A percentile compares a stretch with the other conserved stretches of the same genome.
These are phyloP conservation scores for Paradendryphiella salina DNA, from an alignment of 2,329 filamentous ascomycete species.

Conservation along the genomic window DNA sequence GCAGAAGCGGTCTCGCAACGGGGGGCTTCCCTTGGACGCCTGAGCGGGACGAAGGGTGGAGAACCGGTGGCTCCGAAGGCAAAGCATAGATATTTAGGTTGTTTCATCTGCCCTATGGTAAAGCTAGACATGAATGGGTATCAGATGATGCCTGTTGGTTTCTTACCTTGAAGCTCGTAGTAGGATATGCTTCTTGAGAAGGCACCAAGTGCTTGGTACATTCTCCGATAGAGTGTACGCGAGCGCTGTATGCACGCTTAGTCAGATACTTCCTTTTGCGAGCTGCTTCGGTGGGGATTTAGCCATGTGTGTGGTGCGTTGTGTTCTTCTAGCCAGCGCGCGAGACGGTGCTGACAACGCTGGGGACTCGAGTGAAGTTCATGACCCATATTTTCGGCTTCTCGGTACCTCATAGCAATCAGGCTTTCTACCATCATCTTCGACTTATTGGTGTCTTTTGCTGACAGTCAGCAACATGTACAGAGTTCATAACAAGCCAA, in stretches of 20 bases:
- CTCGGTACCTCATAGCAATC: not conserved
- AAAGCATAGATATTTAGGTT: not conserved
- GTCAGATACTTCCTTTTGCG: not conserved
- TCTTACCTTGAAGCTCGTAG: not conserved
- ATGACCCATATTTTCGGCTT: not conserved
- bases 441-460: not conserved
- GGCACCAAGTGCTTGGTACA: not conserved
- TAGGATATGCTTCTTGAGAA: not conserved
- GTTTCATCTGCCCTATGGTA: not conserved
- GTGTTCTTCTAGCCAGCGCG: not conserved
- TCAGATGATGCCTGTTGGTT: not conserved
- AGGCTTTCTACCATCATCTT: not conserved
- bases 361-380: not conserved
- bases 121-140: not conserved
- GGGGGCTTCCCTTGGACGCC: conserved; percentile 6
- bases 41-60: conserved; percentile 7
- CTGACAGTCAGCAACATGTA: not conserved
- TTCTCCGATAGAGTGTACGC: not conserved
- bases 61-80: conserved; percentile 2
- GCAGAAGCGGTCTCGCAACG: not conserved
- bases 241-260: not conserved
- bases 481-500: not conserved
- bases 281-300: not conserved
- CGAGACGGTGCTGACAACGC: conserved; percentile 7
- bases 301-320: not conserved